Conservation (phyloP, 495 filamentous ascomycete species). For the Bryoglossum gracile region DNA sequence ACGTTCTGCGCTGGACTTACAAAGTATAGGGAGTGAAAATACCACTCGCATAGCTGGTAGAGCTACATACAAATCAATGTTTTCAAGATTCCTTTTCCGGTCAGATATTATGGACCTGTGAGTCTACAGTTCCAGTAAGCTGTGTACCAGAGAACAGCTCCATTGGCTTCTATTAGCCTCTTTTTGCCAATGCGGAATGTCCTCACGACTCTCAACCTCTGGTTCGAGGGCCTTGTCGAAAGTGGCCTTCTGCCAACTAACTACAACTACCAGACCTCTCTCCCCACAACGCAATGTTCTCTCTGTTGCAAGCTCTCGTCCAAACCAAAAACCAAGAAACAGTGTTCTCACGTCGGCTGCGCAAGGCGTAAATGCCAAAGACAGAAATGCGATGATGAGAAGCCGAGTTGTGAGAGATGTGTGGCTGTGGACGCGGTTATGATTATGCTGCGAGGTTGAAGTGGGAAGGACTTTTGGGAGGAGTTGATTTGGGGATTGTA, state of each 20-base stretch:
- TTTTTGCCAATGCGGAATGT: neutral
- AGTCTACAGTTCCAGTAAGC: too few relatives aligned
- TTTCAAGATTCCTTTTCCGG: too few relatives aligned
- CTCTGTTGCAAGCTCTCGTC: neutral
- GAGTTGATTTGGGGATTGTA: neutral
- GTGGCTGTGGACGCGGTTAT: neutral
- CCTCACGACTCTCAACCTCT: too few relatives aligned
- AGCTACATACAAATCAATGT: too few relatives aligned
- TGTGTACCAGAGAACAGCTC: too few relatives aligned
- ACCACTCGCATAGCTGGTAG: too few relatives aligned
- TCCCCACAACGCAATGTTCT: neutral
- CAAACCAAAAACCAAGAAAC: neutral
- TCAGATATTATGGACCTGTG: too few relatives aligned
- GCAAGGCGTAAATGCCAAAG: neutral
- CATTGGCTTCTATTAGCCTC: too few relatives aligned
- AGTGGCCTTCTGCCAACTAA: too few relatives aligned
- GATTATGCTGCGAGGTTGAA: neutral
- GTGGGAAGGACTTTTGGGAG: slow-evolving; percentile 1
- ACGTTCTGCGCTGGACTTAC: too few relatives aligned
- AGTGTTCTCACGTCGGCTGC: neutral
- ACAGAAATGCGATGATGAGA: slow-evolving; percentile 2
- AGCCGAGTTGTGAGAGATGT: neutral
- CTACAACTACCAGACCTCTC: neutral
- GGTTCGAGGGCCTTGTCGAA: neutral
- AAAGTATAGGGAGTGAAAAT: too few relatives aligned